Evolutionary conservation across 2,329 filamentous ascomycete species (phyloP), one percentile per base, ranked within the genome.

Genomic region (Aspergillus sp.): DNA sequence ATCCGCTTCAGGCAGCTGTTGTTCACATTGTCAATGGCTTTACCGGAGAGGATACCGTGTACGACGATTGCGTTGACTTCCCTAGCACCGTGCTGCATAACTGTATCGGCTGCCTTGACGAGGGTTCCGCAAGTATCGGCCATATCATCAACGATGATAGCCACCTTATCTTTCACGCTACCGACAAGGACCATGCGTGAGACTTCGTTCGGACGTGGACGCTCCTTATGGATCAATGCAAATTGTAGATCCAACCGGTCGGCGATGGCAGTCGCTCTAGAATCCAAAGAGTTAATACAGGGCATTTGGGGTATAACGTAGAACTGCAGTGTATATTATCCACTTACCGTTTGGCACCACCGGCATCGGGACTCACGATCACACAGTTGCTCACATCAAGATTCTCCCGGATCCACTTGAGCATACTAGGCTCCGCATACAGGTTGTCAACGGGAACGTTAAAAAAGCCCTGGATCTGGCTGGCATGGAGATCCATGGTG

Each of bases 121-220:
- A 90, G 81, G 2, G 91, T 96, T 65, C 92, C 92, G 74, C 93
- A 97, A 4, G 93, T 97, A 73, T 98, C 93, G 33, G 93, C 93
- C 91, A 98, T 97, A 73, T 98, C 93, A 73, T 98, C 93, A 48
- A 99, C 93, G 49, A 99, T 87, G 70, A 99, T 97, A 59, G 93
- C 93, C 31, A 93, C 88, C 79, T 95, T 95, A 78, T 90, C 90
- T 65, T 87, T 84, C 47, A 98, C 95, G 64, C 96, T 92, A 65
- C 95, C 95, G 51, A 98, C 93, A n/a, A 99, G 88, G 1, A 92
- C 90, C 91, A 96, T 96, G 68, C 91, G 88, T 9, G 90, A 91
- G 60, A 96, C 92, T 71, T 96, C 92, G 69, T 96, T 96, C 59
- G 88, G 88, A n/a, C 91, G 87, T 6, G 92, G 90, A 57, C 93